Base-by-base conservation (phyloP, 768 basidiomycete species). In the Clitopilus passeckerianus region DNA sequence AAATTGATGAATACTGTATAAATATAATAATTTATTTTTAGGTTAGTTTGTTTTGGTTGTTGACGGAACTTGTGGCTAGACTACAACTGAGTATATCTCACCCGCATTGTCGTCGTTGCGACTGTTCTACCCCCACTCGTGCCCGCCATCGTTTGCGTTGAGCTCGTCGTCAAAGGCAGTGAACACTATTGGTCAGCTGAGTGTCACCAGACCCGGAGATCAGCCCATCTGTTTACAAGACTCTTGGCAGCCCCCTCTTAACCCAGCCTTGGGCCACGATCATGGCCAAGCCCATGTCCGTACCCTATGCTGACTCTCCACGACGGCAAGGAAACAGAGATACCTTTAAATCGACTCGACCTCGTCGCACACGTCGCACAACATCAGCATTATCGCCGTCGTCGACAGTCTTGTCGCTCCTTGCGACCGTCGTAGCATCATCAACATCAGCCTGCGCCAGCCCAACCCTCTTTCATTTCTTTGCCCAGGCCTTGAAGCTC, bases 391-490 rank as follows among this genome's bases (percentile, higher is more conserved):
- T 61, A 41, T 64, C 68, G 5, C 84, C 86, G 24, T 86, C 86
- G 37, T 67, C 80, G 0, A 71, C 76, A 15, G 61, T 86, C 59
- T 77, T 88, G 61, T 78, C 85, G 1, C 69, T 84, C 54, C 77
- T 89, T 41, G 85, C 86, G 23, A 72, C 82, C 66, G 72, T 88
- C 62, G 83, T 77, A 6, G 71, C 82, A 5, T 72, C 81, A 10
- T 71, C 80, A n/a, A 66, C 78, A 24, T 61, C 75, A 3, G 83
- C 72, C 41, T 71, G 79, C 65, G 82, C 77, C 53, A 75, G 75
- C 59, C 85, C 86, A 7, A 70, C 75, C 84, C 85, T 0, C 85
- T 80, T n/a, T 63, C 77, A 56, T 89, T 89, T 63, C 78, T 87
- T 44, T 89, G 86, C 61, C 87, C 86, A 62, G 70, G 67, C 33